Base-by-base conservation (phyloP, 306 rosid species). In the Delonix regia region DNA sequence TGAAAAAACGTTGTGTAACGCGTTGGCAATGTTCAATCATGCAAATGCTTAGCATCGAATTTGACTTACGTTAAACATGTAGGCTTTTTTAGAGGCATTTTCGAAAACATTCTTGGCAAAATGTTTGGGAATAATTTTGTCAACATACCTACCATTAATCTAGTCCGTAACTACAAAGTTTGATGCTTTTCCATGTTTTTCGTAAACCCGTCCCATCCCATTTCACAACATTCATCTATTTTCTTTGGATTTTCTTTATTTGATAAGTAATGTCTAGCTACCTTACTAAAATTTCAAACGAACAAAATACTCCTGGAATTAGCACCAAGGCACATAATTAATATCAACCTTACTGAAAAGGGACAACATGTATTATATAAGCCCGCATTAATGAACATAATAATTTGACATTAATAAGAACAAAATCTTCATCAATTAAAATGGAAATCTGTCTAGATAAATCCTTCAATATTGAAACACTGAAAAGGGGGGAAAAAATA, bases 121-220 rank as follows among this genome's bases (percentile, higher is more conserved):
- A 6, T 30, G 42, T 13, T 15, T 7, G 2, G 25, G 44, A 62
- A 30, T 62, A 30, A 16, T 7, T 33, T 62, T 7, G 68, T 62
- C 45, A 15, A 10, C 68, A 62, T 22, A 16, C 13, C 22, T 25
- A 5, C 2, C 68, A 67, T 22, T 44, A 55, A 38, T 15, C 33
- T 33, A 63, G 10, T 63, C 11, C 45, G 25, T 65, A 65, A 25
- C n/a, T 65, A 27, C 16, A 65, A 64, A 39, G 16, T 39, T 65
- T 27, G 7, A 10, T 39, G 49, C 33, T 65, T 34, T 9, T 63
- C 14, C 47, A 7, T 34, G 19, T 34, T 34, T 21, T 65, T 39
- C n/a, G 9, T 33, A 39, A 39, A 39, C 70, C 9, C 9, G 70
- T 62, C 68, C 68, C 68, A 61, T 61, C 67, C 66, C 41, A 61